These are phyloP conservation scores for Multifurca ochricompacta DNA, from an alignment of 768 basidiomycete species.

Conservation along the genomic window DNA sequence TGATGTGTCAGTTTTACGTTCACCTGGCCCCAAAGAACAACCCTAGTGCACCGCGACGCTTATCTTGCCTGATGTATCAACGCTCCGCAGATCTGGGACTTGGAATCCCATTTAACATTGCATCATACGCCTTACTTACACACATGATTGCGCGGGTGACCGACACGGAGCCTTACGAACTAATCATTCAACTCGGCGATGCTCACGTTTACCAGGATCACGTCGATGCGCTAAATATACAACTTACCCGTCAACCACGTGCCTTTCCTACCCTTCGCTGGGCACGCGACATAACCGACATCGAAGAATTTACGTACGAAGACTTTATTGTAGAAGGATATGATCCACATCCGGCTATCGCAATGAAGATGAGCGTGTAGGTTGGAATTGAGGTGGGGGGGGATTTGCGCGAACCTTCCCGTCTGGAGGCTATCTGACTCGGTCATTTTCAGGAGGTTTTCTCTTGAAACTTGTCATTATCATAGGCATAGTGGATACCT, in stretches of 20 bases:
- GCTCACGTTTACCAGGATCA: slow-evolving; percentile 96
- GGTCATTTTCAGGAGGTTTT: not conserved
- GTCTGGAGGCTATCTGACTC: not conserved
- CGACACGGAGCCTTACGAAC: slow-evolving; percentile 75
- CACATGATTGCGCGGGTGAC: slow-evolving; percentile 98
- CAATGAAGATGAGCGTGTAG: slow-evolving; percentile 92
- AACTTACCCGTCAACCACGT: slow-evolving; percentile 70
- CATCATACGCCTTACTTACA: slow-evolving; percentile 93
- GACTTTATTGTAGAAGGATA: slow-evolving; percentile 88
- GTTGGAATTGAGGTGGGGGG: slow-evolving; percentile 25
- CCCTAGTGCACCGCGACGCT: slow-evolving; percentile 48
- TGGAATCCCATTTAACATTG: slow-evolving; percentile 98
- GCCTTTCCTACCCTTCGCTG: slow-evolving; percentile 78
- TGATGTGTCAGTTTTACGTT: slow-evolving; percentile 99
- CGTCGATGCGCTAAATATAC: slow-evolving; percentile 74
- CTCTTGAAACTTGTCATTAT: not conserved
- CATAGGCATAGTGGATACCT: not conserved
- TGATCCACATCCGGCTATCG: slow-evolving; percentile 70
- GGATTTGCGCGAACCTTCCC: not conserved
- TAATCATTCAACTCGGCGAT: slow-evolving; percentile 94
- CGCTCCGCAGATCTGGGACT: slow-evolving; percentile 96
- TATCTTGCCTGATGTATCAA: slow-evolving; percentile 96
- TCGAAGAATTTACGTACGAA: slow-evolving; percentile 74
- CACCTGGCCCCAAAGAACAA: slow-evolving; percentile 59
- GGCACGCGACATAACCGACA: slow-evolving; percentile 55